These are phyloP conservation scores for Arthroderma sp. DNA, from an alignment of 2,329 filamentous ascomycete species.

Conservation along the genomic window DNA sequence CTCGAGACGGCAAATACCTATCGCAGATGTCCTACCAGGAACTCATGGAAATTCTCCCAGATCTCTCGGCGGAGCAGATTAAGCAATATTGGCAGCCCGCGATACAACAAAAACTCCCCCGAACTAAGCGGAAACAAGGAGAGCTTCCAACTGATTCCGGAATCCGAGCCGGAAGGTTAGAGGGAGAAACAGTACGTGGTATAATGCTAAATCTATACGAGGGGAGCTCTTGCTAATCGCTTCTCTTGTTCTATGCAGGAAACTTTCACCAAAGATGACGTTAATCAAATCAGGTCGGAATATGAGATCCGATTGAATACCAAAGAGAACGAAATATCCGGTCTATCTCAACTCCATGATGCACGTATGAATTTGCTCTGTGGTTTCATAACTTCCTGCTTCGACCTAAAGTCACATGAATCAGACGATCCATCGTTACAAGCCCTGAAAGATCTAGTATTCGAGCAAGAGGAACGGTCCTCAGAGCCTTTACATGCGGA, in stretches of 20 bases:
- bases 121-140: neutral
- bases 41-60: constrained; percentile 7
- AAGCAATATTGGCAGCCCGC: constrained; percentile 8
- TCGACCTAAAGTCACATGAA: neutral
- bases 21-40: constrained; percentile 8
- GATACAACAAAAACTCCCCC: constrained; percentile 2
- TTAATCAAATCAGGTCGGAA: constrained; percentile 5
- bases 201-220: neutral
- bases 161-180: no score
- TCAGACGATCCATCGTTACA: constrained; percentile 2
- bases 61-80: constrained; percentile 8
- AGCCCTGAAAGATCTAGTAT: constrained; percentile 1
- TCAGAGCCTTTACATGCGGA: neutral
- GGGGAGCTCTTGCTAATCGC: no score
- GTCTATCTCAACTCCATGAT: constrained; percentile 7
- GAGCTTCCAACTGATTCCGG: no score
- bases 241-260: neutral
- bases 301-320: constrained; percentile 5
- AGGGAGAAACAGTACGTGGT: no score
- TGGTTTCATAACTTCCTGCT: constrained; percentile 7
- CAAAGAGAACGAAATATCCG: constrained; percentile 8
- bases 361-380: constrained; percentile 5
- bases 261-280: neutral
- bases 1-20: constrained; percentile 3
- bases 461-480: constrained; percentile 4